These are phyloP conservation scores for Tarenaya hassleriana DNA, from an alignment of 345 rosid species.

Conservation along the genomic window DNA sequence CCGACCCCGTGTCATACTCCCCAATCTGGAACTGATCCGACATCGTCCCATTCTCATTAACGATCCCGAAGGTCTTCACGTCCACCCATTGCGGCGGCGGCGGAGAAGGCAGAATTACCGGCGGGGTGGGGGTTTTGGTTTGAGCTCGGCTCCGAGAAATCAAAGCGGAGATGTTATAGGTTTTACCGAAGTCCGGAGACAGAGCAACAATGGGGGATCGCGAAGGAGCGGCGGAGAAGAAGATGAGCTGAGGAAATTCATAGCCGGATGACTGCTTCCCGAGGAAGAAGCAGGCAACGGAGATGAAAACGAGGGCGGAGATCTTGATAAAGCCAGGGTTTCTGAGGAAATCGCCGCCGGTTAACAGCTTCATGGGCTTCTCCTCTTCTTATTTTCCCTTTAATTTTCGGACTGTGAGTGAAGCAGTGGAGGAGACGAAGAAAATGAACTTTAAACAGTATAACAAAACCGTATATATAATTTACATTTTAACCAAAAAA, in stretches of 20 bases:
- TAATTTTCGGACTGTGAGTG: no score
- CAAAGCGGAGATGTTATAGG: constrained; percentile 43
- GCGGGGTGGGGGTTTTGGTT: constrained; percentile 10
- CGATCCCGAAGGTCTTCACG: constrained; percentile 55
- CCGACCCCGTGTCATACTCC: constrained; percentile 56
- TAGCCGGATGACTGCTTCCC: constrained; percentile 78
- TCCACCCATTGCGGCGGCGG: constrained; percentile 38
- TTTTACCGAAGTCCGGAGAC: constrained; percentile 50
- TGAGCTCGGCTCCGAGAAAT: constrained; percentile 19
- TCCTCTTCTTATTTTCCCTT: no score
- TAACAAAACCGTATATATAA: no score
- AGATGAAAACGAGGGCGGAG: no score
- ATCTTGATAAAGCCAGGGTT: background rate
- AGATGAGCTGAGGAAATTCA: constrained; percentile 59
- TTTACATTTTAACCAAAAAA: no score
- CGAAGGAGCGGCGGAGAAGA: constrained; percentile 51
- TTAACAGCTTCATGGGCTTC: constrained; percentile 44
- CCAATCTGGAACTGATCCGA: constrained; percentile 74
- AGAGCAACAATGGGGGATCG: constrained; percentile 32
- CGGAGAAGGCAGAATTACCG: constrained; percentile 19
- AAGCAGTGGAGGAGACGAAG: no score
- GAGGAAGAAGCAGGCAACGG: constrained; percentile 68
- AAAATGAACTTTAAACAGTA: no score
- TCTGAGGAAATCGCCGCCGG: constrained; percentile 35
- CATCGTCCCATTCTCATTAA: constrained; percentile 81